Percentiles rank a stretch among this genome's conserved stretches.
phyloP scores from a whole-genome alignment of 768 basidiomycete species.

The Royoungia palumana region DNA sequence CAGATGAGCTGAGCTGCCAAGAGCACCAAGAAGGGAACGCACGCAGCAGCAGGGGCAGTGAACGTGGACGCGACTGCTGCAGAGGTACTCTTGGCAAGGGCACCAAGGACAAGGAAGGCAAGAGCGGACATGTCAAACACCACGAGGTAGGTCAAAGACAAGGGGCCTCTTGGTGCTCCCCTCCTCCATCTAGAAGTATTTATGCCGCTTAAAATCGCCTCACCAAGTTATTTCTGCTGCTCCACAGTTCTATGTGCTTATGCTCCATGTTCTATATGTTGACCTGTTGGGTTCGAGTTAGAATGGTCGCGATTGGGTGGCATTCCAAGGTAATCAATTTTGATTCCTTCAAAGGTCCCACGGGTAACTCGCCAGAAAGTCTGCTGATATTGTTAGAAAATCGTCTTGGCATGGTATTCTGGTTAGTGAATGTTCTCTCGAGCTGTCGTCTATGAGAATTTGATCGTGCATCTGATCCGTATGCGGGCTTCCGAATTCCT shows the following conservation, averaged over 20 bases:
- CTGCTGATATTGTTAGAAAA: too few species aligned
- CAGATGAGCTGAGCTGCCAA: constrained; percentile 1
- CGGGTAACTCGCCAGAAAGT: background rate
- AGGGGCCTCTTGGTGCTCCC: background rate
- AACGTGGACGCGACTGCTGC: constrained; percentile 21
- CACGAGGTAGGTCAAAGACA: background rate
- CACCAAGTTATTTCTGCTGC: too few species aligned
- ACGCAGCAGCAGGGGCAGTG: constrained; percentile 23
- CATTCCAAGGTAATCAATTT: background rate
- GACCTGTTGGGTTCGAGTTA: background rate
- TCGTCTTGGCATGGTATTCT: background rate
- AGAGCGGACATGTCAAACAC: constrained; percentile 6
- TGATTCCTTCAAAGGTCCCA: background rate
- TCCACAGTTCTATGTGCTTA: too few species aligned
- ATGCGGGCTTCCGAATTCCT: background rate
- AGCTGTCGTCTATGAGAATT: background rate
- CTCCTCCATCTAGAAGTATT: constrained; percentile 1
- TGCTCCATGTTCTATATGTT: background rate
- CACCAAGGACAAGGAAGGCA: constrained; percentile 13
- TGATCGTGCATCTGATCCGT: background rate
- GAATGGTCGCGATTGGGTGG: background rate
- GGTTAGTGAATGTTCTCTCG: background rate
- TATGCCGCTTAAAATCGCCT: background rate
- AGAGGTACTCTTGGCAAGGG: constrained; percentile 11
- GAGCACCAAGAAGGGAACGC: constrained; percentile 3